phyloP scores from a whole-genome alignment of 1,284 basidiomycete genomes.

The Abortiporus biennis region DNA sequence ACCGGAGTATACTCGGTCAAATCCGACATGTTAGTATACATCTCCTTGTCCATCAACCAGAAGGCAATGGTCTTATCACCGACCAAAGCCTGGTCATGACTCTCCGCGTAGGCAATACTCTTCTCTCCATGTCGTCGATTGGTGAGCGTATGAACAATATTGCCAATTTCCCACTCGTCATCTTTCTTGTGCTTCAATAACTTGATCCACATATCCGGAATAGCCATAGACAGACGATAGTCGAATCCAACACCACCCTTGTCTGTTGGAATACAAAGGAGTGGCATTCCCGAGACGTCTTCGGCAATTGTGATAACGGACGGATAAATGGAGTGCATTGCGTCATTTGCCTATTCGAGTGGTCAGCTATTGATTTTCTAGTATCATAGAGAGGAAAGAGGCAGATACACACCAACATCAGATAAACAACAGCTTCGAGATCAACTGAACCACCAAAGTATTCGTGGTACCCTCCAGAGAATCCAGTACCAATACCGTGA shows the following conservation, averaged over 20 bases:
- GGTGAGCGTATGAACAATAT: constrained; percentile 86
- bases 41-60: constrained; percentile 99
- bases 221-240: constrained; percentile 95
- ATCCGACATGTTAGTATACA: constrained; percentile 98
- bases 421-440: constrained; percentile 86
- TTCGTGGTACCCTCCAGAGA: constrained; percentile 97
- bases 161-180: constrained; percentile 84
- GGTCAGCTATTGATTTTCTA: too few relatives aligned
- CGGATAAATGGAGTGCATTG: constrained; percentile 81
- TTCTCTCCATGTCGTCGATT: constrained; percentile 90
- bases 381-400: neutral
- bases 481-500: constrained; percentile 96
- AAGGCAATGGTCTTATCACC: constrained; percentile 98
- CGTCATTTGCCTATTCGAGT: constrained; percentile 81
- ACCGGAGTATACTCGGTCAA: constrained; percentile 80
- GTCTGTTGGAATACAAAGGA: constrained; percentile 75
- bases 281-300: constrained; percentile 98
- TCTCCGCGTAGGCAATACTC: constrained; percentile 93
- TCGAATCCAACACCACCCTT: constrained; percentile 96
- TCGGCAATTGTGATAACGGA: constrained; percentile 89
- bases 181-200: constrained; percentile 90
- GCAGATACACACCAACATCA: constrained; percentile 80
- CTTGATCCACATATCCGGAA: constrained; percentile 99
- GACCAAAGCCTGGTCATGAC: constrained; percentile 96
- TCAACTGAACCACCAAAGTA: constrained; percentile 90